These are phyloP conservation scores for Rosa persica DNA, from an alignment of 306 rosid genomes.

Conservation along the genomic window DNA sequence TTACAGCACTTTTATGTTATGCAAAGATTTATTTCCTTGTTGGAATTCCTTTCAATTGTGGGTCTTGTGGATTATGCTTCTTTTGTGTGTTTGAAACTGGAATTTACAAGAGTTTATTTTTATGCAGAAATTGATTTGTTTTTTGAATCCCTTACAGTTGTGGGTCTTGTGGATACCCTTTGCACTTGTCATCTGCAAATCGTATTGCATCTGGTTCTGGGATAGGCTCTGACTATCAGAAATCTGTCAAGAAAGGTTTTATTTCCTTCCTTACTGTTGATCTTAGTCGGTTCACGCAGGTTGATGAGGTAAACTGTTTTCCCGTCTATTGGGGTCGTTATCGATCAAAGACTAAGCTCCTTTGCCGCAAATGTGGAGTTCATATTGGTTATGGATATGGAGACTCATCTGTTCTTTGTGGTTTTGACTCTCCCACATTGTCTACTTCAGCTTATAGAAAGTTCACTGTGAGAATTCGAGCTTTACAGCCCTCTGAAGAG, in stretches of 20 bases:
- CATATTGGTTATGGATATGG: constrained; percentile 60
- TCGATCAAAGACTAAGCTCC: constrained; percentile 53
- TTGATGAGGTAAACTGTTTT: constrained; percentile 59
- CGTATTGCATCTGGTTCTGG: constrained; percentile 56
- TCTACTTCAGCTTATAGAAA: constrained; percentile 40
- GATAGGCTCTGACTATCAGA: constrained; percentile 50
- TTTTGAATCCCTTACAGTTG: constrained; percentile 41
- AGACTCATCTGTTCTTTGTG: constrained; percentile 51
- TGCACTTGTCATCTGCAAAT: constrained; percentile 57
- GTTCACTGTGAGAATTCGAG: constrained; percentile 48
- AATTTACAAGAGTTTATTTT: constrained; percentile 10
- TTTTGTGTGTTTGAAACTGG: constrained; percentile 17
- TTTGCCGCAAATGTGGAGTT: constrained; percentile 58
- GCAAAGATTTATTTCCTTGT: background rate
- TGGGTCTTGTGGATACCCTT: constrained; percentile 69
- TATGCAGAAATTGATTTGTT: constrained; percentile 6
- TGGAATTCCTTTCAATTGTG: constrained; percentile 40
- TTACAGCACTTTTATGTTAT: constrained; percentile 4
- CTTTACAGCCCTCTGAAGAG: constrained; percentile 57
- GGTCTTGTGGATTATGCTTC: constrained; percentile 49
- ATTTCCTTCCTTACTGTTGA: constrained; percentile 52
- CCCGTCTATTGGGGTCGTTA: constrained; percentile 43
- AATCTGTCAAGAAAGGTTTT: constrained; percentile 51
- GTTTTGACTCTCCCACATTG: constrained; percentile 48
- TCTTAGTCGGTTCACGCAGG: constrained; percentile 65